Evolutionary conservation across 148 eudicot genomes (phyloP), one percentile per base, ranked within the genome.

Genomic region (Rhododendron williamsianum): DNA sequence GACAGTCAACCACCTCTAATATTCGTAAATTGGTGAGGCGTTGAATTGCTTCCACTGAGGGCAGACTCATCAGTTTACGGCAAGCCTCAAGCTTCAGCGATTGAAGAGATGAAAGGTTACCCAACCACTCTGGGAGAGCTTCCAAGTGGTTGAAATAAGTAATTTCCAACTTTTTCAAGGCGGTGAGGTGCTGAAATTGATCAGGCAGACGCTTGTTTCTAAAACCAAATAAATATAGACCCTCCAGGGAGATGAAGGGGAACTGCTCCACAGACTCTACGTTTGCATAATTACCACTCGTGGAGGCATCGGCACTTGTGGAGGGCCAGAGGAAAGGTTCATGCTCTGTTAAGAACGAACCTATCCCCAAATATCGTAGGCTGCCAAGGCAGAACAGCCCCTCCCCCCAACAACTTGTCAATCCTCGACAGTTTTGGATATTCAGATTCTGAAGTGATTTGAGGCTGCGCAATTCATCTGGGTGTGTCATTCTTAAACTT

Each of bases 121-220:
- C 77, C 45, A 82, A 4, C 82, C 88, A 82, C 9, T 86, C 85
- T 6, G 85, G 82, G 18, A 86, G 69, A 15, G 46, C 78, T 48
- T 82, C 82, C 6, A 86, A 49, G 21, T 63, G 52, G 35, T 41
- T 1, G 46, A 76, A 82, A 33, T 0, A 33, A 33, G 35, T 0
- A 33, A 33, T 30, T 8, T 0, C 0, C 33, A 86, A 58, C 0
- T 8, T 0, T n/a, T 9, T 33, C 30, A 60, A 76, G 19, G 65
- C 16, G 73, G 85, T 30, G 48, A 82, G n/a, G n/a, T n/a, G n/a
- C n/a, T n/a, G n/a, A 60, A 82, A 45, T 15, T 74, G 87, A 73
- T 76, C 63, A 7, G 82, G 85, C 58, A 86, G 63, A 76, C 16
- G 27, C 13, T 86, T 76, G 78, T 3, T 33, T 72, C 35, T 0